These are phyloP conservation scores for Gaeumannomyces sp. DNA, from an alignment of 2,329 filamentous ascomycete genomes.

Conservation along the genomic window DNA sequence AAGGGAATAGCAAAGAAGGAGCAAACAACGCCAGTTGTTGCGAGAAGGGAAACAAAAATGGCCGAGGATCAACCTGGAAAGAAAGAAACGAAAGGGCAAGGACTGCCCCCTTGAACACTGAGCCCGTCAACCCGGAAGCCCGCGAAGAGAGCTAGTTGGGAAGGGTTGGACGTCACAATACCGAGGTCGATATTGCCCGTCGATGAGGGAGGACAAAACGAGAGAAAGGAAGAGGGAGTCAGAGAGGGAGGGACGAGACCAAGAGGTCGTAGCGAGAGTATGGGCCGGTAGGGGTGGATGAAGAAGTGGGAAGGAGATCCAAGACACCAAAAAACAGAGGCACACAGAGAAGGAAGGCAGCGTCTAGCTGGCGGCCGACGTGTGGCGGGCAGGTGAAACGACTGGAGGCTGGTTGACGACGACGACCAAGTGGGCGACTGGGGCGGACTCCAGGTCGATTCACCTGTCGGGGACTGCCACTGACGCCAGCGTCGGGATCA, in stretches of 20 bases:
- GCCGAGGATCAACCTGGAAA: slow-evolving; percentile 56
- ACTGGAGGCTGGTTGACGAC: slow-evolving; percentile 13
- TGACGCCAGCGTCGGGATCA: neutral
- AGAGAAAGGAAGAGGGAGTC: slow-evolving; percentile 6
- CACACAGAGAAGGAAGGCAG: slow-evolving; percentile 11
- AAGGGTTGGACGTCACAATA: neutral
- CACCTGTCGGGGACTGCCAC: neutral
- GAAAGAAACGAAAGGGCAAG: slow-evolving; percentile 34
- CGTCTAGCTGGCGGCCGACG: slow-evolving; percentile 15
- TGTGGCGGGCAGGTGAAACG: slow-evolving; percentile 22
- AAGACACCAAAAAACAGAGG: slow-evolving; percentile 13
- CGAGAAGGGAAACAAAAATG: slow-evolving; percentile 28
- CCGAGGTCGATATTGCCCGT: slow-evolving; percentile 10
- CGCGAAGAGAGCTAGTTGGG: neutral
- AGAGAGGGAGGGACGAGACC: slow-evolving; percentile 8
- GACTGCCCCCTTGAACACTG: slow-evolving; percentile 19
- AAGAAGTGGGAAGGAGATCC: slow-evolving; percentile 12
- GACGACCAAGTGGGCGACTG: slow-evolving; percentile 10
- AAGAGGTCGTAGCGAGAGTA: slow-evolving; percentile 13
- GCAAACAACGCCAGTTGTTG: slow-evolving; percentile 12
- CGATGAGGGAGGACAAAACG: slow-evolving; percentile 10
- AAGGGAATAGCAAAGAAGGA: slow-evolving; percentile 12
- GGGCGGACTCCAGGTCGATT: neutral
- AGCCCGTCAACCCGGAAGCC: neutral
- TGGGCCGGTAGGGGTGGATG: slow-evolving; percentile 7